These are phyloP conservation scores for Xylaria arbuscula DNA, from an alignment of 2,329 filamentous ascomycete species.

Conservation along the genomic window DNA sequence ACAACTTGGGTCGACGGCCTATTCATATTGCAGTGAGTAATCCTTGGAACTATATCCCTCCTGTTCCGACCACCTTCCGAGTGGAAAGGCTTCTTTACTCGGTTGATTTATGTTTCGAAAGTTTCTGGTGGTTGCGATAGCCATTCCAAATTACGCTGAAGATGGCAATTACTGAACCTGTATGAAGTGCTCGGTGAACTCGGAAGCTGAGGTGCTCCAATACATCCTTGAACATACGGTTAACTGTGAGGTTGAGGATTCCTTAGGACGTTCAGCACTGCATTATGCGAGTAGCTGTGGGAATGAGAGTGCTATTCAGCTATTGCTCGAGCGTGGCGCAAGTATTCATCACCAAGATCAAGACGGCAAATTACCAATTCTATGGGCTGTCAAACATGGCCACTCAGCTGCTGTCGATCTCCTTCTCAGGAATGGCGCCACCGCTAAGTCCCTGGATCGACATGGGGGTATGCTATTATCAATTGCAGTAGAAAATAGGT, in stretches of 20 bases:
- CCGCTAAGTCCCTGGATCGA: neutral
- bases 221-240: neutral
- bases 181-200: neutral
- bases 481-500: neutral
- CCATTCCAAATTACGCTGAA: no score
- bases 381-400: neutral
- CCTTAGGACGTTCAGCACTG: neutral
- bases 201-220: neutral
- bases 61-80: no score
- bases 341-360: neutral
- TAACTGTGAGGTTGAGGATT: neutral
- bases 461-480: neutral
- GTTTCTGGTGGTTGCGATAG: no score
- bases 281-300: constrained; percentile 18
- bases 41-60: no score
- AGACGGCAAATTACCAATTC: neutral
- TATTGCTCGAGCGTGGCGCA: constrained; percentile 1
- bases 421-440: neutral
- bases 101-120: no score
- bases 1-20: constrained; percentile 4
- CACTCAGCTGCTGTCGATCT: neutral
- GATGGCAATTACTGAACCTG: no score
- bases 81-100: no score
- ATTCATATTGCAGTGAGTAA: constrained; percentile 17
- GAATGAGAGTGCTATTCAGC: neutral